Percentiles rank a stretch among this genome's conserved stretches.
Conservation (phyloP, 176 grass and related monocot species). For the Pontederia crassipes region DNA sequence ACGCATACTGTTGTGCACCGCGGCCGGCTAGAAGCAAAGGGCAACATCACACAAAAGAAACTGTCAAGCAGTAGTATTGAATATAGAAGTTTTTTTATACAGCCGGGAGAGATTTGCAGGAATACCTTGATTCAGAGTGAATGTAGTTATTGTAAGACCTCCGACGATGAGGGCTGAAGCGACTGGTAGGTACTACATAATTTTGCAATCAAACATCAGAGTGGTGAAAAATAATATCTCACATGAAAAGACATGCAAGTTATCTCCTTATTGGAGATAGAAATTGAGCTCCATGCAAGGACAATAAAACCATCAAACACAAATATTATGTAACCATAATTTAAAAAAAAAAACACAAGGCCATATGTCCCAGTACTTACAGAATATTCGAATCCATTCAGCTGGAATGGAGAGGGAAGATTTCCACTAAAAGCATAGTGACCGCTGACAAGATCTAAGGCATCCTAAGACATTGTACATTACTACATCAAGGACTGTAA, state of each 20-base stretch:
- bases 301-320: background rate
- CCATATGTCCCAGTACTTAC: background rate
- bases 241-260: background rate
- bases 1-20: constrained; percentile 43
- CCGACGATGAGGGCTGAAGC: constrained; percentile 82
- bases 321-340: background rate
- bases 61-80: background rate
- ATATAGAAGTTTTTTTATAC: background rate
- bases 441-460: constrained; percentile 79
- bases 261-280: background rate
- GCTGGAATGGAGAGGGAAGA: constrained; percentile 52
- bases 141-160: constrained; percentile 68
- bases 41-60: background rate
- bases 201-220: constrained; percentile 12
- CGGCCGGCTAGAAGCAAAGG: constrained; percentile 33
- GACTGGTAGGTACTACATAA: constrained; percentile 70
- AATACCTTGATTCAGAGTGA: constrained; percentile 88
- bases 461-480: constrained; percentile 54
- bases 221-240: background rate
- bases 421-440: constrained; percentile 60
- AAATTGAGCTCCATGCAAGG: background rate
- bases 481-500: background rate
- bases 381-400: constrained; percentile 59
- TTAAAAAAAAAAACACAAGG: background rate
- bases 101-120: background rate